Percentiles rank a stretch among this genome's conserved stretches.
Evolutionary conservation across 1,284 basidiomycete species (phyloP).

Genomic region (Microbotryum violaceum): DNA sequence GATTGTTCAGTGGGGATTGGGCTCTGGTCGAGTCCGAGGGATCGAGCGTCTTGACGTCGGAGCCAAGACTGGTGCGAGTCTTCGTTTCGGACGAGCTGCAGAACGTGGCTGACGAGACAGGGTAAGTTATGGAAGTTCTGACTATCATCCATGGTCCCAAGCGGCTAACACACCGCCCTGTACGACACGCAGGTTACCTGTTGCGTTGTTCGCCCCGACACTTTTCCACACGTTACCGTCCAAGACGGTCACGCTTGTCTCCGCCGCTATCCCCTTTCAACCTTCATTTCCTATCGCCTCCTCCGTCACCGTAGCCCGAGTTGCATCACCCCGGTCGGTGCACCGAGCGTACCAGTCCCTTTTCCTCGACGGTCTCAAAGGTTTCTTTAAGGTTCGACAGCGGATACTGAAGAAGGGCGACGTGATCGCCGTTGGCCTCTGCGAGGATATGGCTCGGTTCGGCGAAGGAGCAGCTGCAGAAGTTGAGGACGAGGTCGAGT

Average conservation of each 20-base stretch:
- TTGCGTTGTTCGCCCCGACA: conserved; percentile 13
- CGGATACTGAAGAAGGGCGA: conserved; percentile 72
- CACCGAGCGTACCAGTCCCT: conserved; percentile 64
- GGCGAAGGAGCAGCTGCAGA: conserved; percentile 40
- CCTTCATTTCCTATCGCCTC: conserved; percentile 64
- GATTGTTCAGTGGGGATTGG: conserved; percentile 81
- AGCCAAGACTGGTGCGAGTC: conserved; percentile 34
- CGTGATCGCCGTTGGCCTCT: conserved; percentile 63
- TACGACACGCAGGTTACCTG: background rate
- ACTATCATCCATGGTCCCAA: too few relatives aligned
- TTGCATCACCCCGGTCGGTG: conserved; percentile 71
- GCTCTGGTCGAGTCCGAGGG: conserved; percentile 46
- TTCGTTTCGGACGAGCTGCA: conserved; percentile 27
- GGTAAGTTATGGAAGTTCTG: too few relatives aligned
- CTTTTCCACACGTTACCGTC: background rate
- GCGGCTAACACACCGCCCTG: too few relatives aligned
- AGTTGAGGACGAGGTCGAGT: conserved; percentile 38
- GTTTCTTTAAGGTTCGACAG: conserved; percentile 55
- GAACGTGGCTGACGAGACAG: background rate
- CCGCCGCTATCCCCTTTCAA: conserved; percentile 38
- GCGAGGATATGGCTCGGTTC: conserved; percentile 48
- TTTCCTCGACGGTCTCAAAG: conserved; percentile 61
- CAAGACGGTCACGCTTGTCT: conserved; percentile 30
- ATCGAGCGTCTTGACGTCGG: conserved; percentile 14
- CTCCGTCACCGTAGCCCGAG: conserved; percentile 67